phyloP scores from a whole-genome alignment of 805 yeast genomes.

The Ogataea wickerhamii region DNA sequence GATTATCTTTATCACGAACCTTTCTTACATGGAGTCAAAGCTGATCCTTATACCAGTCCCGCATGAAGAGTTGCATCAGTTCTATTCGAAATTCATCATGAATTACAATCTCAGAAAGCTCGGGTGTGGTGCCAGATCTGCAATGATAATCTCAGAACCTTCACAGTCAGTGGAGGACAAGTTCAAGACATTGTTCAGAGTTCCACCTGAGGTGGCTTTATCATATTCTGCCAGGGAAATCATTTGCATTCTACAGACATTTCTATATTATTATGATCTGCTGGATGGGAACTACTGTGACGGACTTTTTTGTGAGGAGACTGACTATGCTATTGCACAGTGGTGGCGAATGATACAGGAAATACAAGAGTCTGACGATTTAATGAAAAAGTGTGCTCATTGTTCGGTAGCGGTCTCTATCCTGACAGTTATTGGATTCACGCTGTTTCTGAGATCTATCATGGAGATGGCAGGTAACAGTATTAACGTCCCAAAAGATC shows the following conservation, averaged over 20 bases:
- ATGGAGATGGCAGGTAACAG: slow-evolving; percentile 53
- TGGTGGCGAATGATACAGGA: slow-evolving; percentile 69
- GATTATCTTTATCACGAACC: slow-evolving; percentile 70
- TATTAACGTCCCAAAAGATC: slow-evolving; percentile 74
- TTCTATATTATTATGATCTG: slow-evolving; percentile 72
- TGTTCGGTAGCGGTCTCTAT: slow-evolving; percentile 45
- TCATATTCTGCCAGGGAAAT: slow-evolving; percentile 70
- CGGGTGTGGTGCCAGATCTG: slow-evolving; percentile 83
- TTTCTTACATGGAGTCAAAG: slow-evolving; percentile 69
- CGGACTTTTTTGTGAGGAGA: slow-evolving; percentile 77
- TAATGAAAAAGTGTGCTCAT: slow-evolving; percentile 22
- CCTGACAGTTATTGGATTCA: slow-evolving; percentile 75
- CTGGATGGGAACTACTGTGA: slow-evolving; percentile 70
- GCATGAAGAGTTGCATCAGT: slow-evolving; percentile 45
- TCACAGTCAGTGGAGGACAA: slow-evolving; percentile 78
- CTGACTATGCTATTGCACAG: slow-evolving; percentile 61
- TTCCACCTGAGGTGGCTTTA: slow-evolving; percentile 51
- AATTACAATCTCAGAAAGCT: slow-evolving; percentile 75
- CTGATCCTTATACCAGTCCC: slow-evolving; percentile 69
- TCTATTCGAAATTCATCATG: slow-evolving; percentile 57
- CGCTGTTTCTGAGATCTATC: slow-evolving; percentile 61
- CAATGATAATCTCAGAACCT: slow-evolving; percentile 65
- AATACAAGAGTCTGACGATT: slow-evolving; percentile 32
- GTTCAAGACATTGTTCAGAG: slow-evolving; percentile 69
- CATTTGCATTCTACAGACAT: slow-evolving; percentile 68